These are phyloP conservation scores for Arbutus unedo DNA, from an alignment of 148 eudicot genomes.

Conservation along the genomic window DNA sequence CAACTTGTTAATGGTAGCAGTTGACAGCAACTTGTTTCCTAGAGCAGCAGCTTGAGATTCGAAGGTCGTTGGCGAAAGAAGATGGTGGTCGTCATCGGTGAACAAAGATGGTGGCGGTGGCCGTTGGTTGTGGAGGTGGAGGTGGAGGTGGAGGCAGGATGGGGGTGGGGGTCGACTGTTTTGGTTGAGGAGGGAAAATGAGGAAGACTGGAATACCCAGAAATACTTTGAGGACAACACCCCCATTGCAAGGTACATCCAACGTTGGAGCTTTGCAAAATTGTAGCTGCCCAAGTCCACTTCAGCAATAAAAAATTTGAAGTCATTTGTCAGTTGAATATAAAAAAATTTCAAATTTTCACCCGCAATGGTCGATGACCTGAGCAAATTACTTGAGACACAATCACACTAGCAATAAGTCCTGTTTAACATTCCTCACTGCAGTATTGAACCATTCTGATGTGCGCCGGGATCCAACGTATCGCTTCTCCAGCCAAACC, in stretches of 20 bases:
- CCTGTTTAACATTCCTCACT: constrained; percentile 95
- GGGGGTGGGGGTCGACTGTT: too few species aligned
- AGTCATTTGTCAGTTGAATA: constrained; percentile 4
- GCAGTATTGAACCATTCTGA: constrained; percentile 98
- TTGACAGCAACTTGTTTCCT: too few species aligned
- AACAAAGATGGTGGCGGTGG: too few species aligned
- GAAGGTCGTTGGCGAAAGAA: too few species aligned
- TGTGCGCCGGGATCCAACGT: constrained; percentile 77
- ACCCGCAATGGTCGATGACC: neutral
- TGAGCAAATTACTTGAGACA: constrained; percentile 62
- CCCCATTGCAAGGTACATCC: constrained; percentile 98
- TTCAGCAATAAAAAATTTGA: constrained; percentile 20
- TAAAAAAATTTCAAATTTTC: neutral
- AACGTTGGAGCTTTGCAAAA: constrained; percentile 90
- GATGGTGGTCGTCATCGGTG: too few species aligned
- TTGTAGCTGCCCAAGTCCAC: constrained; percentile 99
- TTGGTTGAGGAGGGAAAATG: too few species aligned
- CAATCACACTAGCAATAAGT: constrained; percentile 91
- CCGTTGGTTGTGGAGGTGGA: too few species aligned
- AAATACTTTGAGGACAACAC: too few species aligned
- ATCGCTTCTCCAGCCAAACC: constrained; percentile 95
- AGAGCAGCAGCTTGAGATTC: too few species aligned
- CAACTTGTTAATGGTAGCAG: too few species aligned
- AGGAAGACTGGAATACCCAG: too few species aligned
- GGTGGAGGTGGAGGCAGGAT: too few species aligned